Evolutionary conservation across 2,329 filamentous ascomycete species (phyloP).

Genomic region (Trichoderma sp.): DNA sequence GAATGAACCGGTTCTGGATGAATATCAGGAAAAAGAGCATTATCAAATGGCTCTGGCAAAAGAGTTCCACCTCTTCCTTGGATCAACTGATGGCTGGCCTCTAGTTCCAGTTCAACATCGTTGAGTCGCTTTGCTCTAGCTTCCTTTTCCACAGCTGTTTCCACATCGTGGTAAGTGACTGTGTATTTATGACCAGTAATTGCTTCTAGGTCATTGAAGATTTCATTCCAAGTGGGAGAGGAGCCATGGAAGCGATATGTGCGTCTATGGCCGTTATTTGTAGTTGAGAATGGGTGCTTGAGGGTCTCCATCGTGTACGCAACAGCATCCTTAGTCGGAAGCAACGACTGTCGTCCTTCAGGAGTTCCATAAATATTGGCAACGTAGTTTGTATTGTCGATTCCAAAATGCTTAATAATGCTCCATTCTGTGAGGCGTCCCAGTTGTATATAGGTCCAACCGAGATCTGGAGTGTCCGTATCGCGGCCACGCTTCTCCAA

Average conservation of each 20-base stretch:
- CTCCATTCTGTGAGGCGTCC: conserved; percentile 9
- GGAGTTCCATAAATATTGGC: not conserved
- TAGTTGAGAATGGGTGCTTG: not conserved
- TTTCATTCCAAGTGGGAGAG: not conserved
- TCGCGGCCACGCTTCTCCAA: not conserved
- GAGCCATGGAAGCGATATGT: not conserved
- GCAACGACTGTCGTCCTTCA: not conserved
- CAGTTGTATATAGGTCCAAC: conserved; percentile 3
- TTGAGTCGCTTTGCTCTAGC: not conserved
- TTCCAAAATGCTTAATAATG: conserved; percentile 4
- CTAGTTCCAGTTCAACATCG: not conserved
- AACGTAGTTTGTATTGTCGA: not conserved
- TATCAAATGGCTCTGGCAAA: not conserved
- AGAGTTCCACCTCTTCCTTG: conserved; percentile 1
- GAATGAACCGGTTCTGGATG: not conserved
- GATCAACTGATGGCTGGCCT: conserved; percentile 9
- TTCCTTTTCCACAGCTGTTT: not conserved
- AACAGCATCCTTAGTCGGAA: not conserved
- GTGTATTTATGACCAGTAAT: not conserved
- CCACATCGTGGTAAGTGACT: not conserved
- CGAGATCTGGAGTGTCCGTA: not conserved
- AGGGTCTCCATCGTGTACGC: not conserved
- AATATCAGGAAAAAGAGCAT: not conserved
- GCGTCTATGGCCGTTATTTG: not conserved
- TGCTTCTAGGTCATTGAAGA: not conserved